A percentile compares a stretch with the other conserved stretches of the same genome.
These are phyloP conservation scores for Microbotryomycetes sp. DNA, from an alignment of 1,284 basidiomycete species.

Conservation along the genomic window DNA sequence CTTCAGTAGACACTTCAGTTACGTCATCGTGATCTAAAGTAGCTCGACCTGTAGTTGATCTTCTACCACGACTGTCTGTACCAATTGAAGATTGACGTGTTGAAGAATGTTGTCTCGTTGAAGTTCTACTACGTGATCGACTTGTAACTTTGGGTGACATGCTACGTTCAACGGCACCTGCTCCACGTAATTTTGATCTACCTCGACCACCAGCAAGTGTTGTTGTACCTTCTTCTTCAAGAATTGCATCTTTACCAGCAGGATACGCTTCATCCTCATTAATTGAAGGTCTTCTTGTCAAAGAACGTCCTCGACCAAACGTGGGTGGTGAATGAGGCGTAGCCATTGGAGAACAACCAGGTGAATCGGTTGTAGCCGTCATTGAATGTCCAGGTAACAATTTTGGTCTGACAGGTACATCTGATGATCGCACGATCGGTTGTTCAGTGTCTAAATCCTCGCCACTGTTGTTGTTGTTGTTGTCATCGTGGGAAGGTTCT, in stretches of 20 bases:
- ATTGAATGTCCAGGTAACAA: conserved; percentile 28
- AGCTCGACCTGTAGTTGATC: conserved; percentile 1
- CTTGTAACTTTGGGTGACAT: conserved; percentile 9
- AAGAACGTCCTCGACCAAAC: conserved; percentile 21
- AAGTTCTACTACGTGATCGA: conserved; percentile 2
- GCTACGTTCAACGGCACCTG: conserved; percentile 14
- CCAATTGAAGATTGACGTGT: conserved; percentile 3
- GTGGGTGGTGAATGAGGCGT: conserved; percentile 15
- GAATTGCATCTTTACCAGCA: not conserved
- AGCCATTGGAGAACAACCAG: conserved; percentile 2
- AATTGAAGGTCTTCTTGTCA: conserved; percentile 3
- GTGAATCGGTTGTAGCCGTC: conserved; percentile 17
- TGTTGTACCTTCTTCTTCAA: not conserved
- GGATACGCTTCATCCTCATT: not conserved
- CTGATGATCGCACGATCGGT: not conserved
- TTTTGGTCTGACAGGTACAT: not conserved
- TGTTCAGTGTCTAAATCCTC: no score
- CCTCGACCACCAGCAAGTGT: conserved; percentile 11
- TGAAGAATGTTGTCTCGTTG: not conserved
- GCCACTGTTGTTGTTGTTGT: no score
- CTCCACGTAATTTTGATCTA: conserved; percentile 13
- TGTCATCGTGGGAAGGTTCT: conserved; percentile 1
- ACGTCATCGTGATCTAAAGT: not conserved
- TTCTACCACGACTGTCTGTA: conserved; percentile 3
- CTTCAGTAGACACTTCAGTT: not conserved